These are phyloP conservation scores for Penicillium sp. DNA, from an alignment of 2,329 filamentous ascomycete species.

Conservation along the genomic window DNA sequence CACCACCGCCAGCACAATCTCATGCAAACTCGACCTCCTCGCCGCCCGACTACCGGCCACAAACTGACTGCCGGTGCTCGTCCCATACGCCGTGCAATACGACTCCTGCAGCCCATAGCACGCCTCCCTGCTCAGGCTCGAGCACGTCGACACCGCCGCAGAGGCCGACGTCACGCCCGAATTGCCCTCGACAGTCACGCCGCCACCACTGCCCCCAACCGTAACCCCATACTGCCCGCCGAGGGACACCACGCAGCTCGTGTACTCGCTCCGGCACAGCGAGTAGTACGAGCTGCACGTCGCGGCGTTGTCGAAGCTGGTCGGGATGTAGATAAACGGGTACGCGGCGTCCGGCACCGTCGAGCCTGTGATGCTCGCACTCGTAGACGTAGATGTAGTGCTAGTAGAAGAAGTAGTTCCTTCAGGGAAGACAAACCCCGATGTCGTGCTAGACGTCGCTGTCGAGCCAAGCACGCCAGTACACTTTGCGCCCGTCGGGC, in stretches of 20 bases:
- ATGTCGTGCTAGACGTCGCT: conserved; percentile 21
- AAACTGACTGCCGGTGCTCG: conserved; percentile 22
- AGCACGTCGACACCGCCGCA: conserved; percentile 42
- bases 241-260: conserved; percentile 42
- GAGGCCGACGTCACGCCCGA: conserved; percentile 40
- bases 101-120: conserved; percentile 48
- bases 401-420: conserved; percentile 21
- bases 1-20: conserved; percentile 37
- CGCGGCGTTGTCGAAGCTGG: conserved; percentile 49
- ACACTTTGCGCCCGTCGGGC: conserved; percentile 54
- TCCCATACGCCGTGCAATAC: conserved; percentile 42
- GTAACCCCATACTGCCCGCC: conserved; percentile 52
- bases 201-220: conserved; percentile 46
- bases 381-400: conserved; percentile 27
- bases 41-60: conserved; percentile 21
- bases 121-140: conserved; percentile 43
- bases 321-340: conserved; percentile 52
- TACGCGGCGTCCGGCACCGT: conserved; percentile 50
- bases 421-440: conserved; percentile 34
- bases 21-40: conserved; percentile 39
- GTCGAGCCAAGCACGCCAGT: conserved; percentile 49
- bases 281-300: conserved; percentile 54
- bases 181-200: conserved; percentile 46
- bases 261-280: conserved; percentile 47
- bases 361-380: conserved; percentile 44